Conservation (phyloP, 1,284 basidiomycete species). For the Coniferiporia sulphurascens region DNA sequence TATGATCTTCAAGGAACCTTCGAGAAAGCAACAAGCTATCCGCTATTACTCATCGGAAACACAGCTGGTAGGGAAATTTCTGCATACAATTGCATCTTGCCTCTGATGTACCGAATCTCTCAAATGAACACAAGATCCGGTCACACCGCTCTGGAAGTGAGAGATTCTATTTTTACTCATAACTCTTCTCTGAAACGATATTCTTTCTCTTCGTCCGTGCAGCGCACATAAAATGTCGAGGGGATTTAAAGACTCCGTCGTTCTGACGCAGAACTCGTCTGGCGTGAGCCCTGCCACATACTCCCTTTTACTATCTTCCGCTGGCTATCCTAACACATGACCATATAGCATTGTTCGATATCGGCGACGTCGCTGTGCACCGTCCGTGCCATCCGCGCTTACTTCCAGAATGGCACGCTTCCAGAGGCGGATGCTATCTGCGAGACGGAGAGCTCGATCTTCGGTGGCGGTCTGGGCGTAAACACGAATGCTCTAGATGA, state of each 20-base stretch:
- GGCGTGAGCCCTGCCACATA: constrained; percentile 15
- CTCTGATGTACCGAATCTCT: too few species aligned
- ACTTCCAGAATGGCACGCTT: constrained; percentile 18
- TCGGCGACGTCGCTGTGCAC: constrained; percentile 20
- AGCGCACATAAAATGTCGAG: constrained; percentile 22
- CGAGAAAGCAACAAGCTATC: constrained; percentile 2
- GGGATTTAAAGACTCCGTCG: constrained; percentile 21
- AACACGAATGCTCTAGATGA: not conserved
- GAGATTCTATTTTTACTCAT: not conserved
- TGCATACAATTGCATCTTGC: too few species aligned
- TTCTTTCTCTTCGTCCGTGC: not conserved
- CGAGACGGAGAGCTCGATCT: constrained; percentile 9
- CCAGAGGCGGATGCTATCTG: constrained; percentile 19
- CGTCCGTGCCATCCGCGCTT: constrained; percentile 13
- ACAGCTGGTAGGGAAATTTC: not conserved
- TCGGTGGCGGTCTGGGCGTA: not conserved
- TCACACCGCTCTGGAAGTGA: constrained; percentile 1
- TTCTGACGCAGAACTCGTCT: constrained; percentile 22
- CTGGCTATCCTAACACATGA: not conserved
- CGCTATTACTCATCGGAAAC: constrained; percentile 11
- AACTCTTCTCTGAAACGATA: not conserved
- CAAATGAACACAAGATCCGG: constrained; percentile 1
- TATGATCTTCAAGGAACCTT: not conserved
- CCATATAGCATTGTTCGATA: constrained; percentile 17
- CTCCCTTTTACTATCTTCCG: too few species aligned